Conservation (phyloP, 2,329 filamentous ascomycete genomes). For the Fusarium veterinarium region DNA sequence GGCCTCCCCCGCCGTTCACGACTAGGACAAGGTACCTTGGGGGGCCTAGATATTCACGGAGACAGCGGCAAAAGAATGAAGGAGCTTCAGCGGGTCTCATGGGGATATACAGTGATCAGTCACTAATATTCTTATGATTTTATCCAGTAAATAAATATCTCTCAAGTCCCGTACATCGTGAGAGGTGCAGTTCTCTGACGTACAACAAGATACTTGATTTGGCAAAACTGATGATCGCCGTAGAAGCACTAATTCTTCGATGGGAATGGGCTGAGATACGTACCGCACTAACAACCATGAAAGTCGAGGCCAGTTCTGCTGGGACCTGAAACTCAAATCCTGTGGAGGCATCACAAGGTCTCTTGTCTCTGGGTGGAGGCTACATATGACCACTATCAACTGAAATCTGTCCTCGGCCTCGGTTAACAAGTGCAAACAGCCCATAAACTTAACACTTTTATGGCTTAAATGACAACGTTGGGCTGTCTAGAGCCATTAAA, state of each 20-base stretch:
- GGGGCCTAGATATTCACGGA: background rate
- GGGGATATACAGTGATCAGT: background rate
- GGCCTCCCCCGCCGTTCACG: conserved; percentile 17
- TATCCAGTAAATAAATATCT: background rate
- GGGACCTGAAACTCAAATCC: conserved; percentile 12
- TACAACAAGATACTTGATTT: background rate
- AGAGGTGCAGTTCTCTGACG: background rate
- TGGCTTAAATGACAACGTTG: background rate
- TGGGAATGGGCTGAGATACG: background rate
- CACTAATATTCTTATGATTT: background rate
- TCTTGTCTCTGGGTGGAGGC: conserved; percentile 4
- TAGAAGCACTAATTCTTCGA: conserved; percentile 3
- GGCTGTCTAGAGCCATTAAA: too few species aligned
- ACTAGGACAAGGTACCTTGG: background rate
- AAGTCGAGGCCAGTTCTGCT: background rate
- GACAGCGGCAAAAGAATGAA: background rate
- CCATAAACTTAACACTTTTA: background rate
- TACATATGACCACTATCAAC: conserved; percentile 9
- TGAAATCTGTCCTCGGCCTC: conserved; percentile 22
- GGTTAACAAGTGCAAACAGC: background rate
- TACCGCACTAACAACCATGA: background rate
- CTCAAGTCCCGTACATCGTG: background rate
- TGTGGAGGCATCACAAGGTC: conserved; percentile 17
- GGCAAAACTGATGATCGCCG: background rate
- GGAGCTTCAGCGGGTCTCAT: conserved; percentile 9